Conservation (phyloP, 2,329 filamentous ascomycete genomes). For the Epichloe typhina region DNA sequence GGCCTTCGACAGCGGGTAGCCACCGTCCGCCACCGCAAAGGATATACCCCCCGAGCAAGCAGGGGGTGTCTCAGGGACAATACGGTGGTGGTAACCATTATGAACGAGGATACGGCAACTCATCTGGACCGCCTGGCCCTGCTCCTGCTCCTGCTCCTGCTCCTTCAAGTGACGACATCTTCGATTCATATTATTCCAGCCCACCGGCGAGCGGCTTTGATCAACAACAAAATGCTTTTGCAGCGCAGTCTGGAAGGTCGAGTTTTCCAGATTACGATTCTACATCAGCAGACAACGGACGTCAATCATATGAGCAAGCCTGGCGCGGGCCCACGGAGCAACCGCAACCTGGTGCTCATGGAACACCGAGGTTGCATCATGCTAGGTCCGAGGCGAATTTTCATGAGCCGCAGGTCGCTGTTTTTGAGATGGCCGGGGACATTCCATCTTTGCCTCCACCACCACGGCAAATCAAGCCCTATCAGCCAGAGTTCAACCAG, state of each 20-base stretch:
- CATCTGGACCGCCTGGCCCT: conserved; percentile 7
- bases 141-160: neutral
- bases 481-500: conserved; percentile 13
- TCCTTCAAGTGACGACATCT: conserved; percentile 36
- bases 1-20: conserved; percentile 42
- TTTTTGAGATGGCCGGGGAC: conserved; percentile 62
- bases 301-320: conserved; percentile 35
- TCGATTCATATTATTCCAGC: conserved; percentile 40
- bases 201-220: conserved; percentile 17
- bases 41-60: conserved; percentile 30
- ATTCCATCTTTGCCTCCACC: conserved; percentile 41
- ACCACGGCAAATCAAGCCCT: conserved; percentile 23
- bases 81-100: conserved; percentile 19
- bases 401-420: conserved; percentile 48
- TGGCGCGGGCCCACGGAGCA: conserved; percentile 27
- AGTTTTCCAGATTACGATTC: conserved; percentile 32
- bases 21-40: conserved; percentile 40
- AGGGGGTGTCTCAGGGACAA: conserved; percentile 23
- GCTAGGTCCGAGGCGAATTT: conserved; percentile 57
- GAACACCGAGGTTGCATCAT: conserved; percentile 40
- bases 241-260: conserved; percentile 11
- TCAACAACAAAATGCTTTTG: conserved; percentile 12
- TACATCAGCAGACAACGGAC: conserved; percentile 16
- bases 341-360: conserved; percentile 36
- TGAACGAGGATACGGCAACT: conserved; percentile 20